phyloP scores from a whole-genome alignment of 345 rosid species.

The Euphorbia tirucalli region DNA sequence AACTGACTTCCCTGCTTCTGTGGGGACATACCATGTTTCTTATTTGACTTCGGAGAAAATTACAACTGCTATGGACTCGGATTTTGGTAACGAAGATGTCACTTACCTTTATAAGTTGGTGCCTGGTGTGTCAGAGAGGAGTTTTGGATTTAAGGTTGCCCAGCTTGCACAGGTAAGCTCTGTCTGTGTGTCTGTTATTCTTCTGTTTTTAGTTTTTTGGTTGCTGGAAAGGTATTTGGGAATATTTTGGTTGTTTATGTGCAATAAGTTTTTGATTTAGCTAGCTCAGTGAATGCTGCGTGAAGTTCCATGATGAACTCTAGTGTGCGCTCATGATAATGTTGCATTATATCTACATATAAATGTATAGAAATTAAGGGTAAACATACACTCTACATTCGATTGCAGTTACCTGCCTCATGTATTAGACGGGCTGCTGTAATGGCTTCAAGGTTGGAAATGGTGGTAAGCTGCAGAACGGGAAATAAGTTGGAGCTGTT shows the following conservation, averaged over 20 bases:
- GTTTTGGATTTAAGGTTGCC: constrained; percentile 92
- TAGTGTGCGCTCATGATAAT: background rate
- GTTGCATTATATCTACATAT: too few species aligned
- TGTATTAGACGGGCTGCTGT: constrained; percentile 59
- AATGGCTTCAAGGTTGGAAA: constrained; percentile 76
- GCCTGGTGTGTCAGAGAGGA: constrained; percentile 72
- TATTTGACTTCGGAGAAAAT: constrained; percentile 56
- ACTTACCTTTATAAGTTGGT: constrained; percentile 88
- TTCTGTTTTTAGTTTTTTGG: too few species aligned
- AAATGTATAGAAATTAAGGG: background rate
- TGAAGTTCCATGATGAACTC: background rate
- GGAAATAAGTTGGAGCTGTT: constrained; percentile 16
- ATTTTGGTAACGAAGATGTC: constrained; percentile 55
- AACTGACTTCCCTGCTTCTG: constrained; percentile 49
- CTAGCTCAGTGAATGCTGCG: background rate
- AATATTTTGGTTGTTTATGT: background rate
- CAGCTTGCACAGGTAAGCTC: constrained; percentile 75
- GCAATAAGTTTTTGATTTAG: background rate
- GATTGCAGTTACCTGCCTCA: constrained; percentile 62
- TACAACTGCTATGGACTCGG: constrained; percentile 13
- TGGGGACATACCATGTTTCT: constrained; percentile 80
- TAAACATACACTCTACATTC: constrained; percentile 19
- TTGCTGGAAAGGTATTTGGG: background rate
- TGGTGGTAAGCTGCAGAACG: constrained; percentile 43
- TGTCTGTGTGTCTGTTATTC: background rate